Base-by-base conservation (phyloP, 2,329 filamentous ascomycete species). In the Ophiostoma sp. region DNA sequence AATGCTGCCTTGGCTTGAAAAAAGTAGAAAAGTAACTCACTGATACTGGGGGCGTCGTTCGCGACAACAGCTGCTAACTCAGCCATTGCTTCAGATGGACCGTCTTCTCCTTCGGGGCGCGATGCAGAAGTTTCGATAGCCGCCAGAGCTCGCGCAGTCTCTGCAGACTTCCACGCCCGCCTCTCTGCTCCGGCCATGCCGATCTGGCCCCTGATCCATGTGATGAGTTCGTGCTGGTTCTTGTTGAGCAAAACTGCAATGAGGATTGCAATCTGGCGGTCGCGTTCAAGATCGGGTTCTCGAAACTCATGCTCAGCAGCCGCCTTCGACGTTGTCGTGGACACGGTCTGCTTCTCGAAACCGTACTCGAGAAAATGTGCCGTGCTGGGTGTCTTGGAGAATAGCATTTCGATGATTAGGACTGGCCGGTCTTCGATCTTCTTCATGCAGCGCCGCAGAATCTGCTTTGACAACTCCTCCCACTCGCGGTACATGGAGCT, bases 361-460 rank as follows among this genome's bases (percentile, higher is more conserved):
- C 95, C 95, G 74, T 93, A 93, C 75, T 98, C 93, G 5, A 99
- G 84, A 76, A 92, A 98, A 78, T 91, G 92, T 0, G 92, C 85
- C 0, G 92, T 97, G 63, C 86, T 85, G 66, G 88, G 89, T 69
- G 93, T 90, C 78, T 99, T 99, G 77, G 91, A 96, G 78, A 99
- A 99, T 14, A 99, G 82, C 83, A 99, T 87, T 78, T 99, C 95
- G 0, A 96, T 89, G 65, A 96, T 84, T 55, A 97, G 81, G 71
- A 94, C 91, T 0, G 93, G 93, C 60, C 93, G 86, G 73, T 97
- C 88, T 70, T 95, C 86, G 1, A 98, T 84, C 78, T 95, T 96
- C 75, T 90, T 93, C 67, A 92, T 84, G 72, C 94, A 89, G 74
- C 89, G 89, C 73, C 89, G 88, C 72, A 97, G 85, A 52, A 98